These are phyloP conservation scores for Rhizopogon roseolus DNA, from an alignment of 768 basidiomycete species.

Conservation along the genomic window DNA sequence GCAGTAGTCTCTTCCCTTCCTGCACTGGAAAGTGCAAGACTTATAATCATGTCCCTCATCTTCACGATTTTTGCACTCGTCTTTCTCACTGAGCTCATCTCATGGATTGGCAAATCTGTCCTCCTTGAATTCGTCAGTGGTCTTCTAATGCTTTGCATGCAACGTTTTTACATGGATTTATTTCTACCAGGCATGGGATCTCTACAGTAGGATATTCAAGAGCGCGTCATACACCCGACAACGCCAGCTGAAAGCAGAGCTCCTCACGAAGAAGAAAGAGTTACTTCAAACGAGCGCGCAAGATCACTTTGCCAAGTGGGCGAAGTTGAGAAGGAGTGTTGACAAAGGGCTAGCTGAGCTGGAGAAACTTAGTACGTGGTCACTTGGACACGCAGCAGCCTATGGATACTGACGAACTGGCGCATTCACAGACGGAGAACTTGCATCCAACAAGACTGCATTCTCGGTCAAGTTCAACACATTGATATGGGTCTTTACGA, in stretches of 20 bases:
- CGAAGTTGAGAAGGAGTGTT: constrained; percentile 82
- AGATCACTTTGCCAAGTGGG: constrained; percentile 99
- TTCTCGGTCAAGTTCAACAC: constrained; percentile 73
- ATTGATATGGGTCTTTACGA: constrained; percentile 79
- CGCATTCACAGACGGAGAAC: constrained; percentile 55
- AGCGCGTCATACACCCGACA: constrained; percentile 52
- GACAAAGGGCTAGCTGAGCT: constrained; percentile 91
- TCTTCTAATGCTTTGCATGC: constrained; percentile 2
- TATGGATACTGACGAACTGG: background rate
- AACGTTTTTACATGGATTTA: background rate
- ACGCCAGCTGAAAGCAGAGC: constrained; percentile 69
- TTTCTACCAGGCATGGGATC: constrained; percentile 57
- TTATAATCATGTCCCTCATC: constrained; percentile 63
- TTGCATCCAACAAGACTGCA: constrained; percentile 50
- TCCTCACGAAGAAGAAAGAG: constrained; percentile 78
- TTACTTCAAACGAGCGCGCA: constrained; percentile 89
- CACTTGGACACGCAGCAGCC: background rate
- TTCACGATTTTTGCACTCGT: constrained; percentile 79
- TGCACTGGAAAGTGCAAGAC: no score
- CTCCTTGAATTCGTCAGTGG: constrained; percentile 72
- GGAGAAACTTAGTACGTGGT: constrained; percentile 80
- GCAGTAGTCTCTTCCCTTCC: background rate
- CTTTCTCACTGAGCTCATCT: constrained; percentile 76
- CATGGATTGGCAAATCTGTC: constrained; percentile 86
- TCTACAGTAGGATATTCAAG: constrained; percentile 67